Conservation (phyloP, 2,329 filamentous ascomycete species). For the Mycosphaerella sp. region DNA sequence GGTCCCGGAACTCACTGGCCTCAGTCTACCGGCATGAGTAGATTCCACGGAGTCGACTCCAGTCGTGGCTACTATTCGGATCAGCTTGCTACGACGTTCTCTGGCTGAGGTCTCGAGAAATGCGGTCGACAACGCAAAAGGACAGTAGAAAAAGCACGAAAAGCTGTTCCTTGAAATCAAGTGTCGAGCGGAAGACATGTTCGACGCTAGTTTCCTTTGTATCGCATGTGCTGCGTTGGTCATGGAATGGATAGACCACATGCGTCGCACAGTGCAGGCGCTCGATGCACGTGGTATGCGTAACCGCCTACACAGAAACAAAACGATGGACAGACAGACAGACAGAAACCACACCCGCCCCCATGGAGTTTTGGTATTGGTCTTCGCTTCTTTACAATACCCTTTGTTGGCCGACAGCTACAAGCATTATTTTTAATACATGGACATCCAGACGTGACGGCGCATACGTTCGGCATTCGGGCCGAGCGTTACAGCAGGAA, state of each 20-base stretch:
- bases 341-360: neutral
- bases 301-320: constrained; percentile 1
- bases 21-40: constrained; percentile 35
- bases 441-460: neutral
- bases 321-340: no score
- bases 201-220: constrained; percentile 18
- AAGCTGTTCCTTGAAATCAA: neutral
- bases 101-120: neutral
- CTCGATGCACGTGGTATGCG: constrained; percentile 13
- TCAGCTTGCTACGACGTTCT: constrained; percentile 32
- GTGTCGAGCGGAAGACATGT: neutral
- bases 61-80: constrained; percentile 46
- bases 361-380: neutral
- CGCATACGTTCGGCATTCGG: constrained; percentile 6
- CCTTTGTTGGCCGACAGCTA: constrained; percentile 10
- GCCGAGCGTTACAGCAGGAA: constrained; percentile 14
- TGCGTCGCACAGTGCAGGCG: constrained; percentile 19
- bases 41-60: constrained; percentile 43
- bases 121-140: neutral
- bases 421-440: constrained; percentile 18
- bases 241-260: constrained; percentile 14
- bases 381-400: constrained; percentile 16
- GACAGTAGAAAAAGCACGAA: neutral
- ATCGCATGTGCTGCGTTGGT: constrained; percentile 27
- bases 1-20: constrained; percentile 33